Conservation (phyloP, 352 stramenopile genomes). For the Globisporangium recalcitrans region DNA sequence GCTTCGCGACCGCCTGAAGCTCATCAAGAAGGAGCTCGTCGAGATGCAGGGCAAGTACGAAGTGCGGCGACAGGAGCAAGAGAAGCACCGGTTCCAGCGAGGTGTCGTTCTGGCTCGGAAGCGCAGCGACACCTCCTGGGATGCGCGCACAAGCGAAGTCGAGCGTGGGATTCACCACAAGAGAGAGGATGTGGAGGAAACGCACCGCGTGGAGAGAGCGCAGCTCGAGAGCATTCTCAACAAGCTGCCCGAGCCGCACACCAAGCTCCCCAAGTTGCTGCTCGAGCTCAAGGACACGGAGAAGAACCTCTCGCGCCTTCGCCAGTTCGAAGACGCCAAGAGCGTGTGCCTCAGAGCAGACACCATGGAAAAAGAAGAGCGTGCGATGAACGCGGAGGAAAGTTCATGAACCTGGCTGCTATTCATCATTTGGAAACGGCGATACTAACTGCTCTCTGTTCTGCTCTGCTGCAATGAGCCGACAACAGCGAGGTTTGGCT, state of each 20-base stretch:
- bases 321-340: constrained; percentile 70
- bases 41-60: constrained; percentile 65
- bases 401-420: background rate
- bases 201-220: constrained; percentile 46
- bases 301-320: constrained; percentile 49
- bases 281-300: constrained; percentile 73
- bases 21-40: constrained; percentile 68
- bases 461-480: too few relatives aligned
- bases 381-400: constrained; percentile 30
- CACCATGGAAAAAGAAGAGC: constrained; percentile 60
- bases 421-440: background rate
- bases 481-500: too few relatives aligned
- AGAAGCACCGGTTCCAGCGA: constrained; percentile 43
- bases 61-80: constrained; percentile 35
- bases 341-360: constrained; percentile 56
- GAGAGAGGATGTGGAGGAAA: constrained; percentile 49
- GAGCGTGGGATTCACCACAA: constrained; percentile 45
- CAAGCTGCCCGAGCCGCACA: constrained; percentile 47
- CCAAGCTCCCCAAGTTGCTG: constrained; percentile 68
- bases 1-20: constrained; percentile 48
- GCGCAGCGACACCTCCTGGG: constrained; percentile 32
- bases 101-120: constrained; percentile 37
- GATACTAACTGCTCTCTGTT: background rate
- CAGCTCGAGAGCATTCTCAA: constrained; percentile 62
- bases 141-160: constrained; percentile 18